These are phyloP conservation scores for Neofusicoccum parvum DNA, from an alignment of 2,329 filamentous ascomycete species.

Conservation along the genomic window DNA sequence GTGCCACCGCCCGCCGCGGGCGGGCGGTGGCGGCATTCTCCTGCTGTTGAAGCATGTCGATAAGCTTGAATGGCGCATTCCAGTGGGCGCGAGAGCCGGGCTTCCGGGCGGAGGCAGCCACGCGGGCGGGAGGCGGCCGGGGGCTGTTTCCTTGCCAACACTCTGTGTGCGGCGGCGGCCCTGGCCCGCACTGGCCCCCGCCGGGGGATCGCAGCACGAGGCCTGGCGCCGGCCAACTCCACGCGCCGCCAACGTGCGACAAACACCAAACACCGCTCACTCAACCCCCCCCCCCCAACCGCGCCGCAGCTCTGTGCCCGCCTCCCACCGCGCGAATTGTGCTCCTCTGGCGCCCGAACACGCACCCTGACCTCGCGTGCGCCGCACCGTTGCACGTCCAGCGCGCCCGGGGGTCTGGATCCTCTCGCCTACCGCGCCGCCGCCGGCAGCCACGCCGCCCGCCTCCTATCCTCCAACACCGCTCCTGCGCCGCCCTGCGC, in stretches of 20 bases:
- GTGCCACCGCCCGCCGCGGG: not conserved
- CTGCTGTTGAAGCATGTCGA: not conserved
- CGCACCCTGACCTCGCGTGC: not conserved
- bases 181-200: not conserved
- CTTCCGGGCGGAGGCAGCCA: not conserved
- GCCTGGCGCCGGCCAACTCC: not conserved
- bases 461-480: constrained; percentile 13
- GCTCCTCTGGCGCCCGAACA: too few species aligned
- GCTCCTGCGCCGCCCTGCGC: not conserved
- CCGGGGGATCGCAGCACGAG: constrained; percentile 6
- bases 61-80: not conserved
- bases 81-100: not conserved
- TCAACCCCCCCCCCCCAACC: not conserved
- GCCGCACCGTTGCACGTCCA: not conserved
- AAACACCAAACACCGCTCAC: not conserved
- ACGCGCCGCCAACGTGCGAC: not conserved
- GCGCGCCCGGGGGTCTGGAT: not conserved
- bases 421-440: constrained; percentile 10
- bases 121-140: not conserved
- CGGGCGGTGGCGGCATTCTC: too few species aligned
- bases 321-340: not conserved
- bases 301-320: not conserved
- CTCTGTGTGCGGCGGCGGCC: not conserved
- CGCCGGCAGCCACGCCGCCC: constrained; percentile 9
- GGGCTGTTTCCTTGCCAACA: constrained; percentile 12